phyloP scores from a whole-genome alignment of 1,284 basidiomycete genomes.

The Neonothopanus nambi region DNA sequence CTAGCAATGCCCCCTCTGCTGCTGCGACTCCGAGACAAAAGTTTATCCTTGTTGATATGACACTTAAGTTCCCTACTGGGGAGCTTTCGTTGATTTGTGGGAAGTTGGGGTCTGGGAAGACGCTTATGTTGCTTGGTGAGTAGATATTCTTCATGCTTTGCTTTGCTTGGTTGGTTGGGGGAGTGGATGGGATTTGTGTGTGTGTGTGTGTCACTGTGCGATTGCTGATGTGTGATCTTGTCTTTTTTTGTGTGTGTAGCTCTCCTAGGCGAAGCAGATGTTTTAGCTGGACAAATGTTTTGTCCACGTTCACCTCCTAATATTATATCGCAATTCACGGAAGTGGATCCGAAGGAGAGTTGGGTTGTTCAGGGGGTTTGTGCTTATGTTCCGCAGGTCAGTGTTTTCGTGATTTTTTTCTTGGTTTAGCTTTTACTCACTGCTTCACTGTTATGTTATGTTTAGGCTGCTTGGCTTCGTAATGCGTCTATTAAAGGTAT shows the following conservation, averaged over 20 bases:
- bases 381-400: slow-evolving; percentile 90
- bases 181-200: too few species aligned
- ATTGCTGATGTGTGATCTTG: background rate
- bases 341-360: slow-evolving; percentile 48
- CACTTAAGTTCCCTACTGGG: slow-evolving; percentile 75
- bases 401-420: slow-evolving; percentile 22
- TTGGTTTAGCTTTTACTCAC: slow-evolving; percentile 1
- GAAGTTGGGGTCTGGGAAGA: slow-evolving; percentile 82
- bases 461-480: slow-evolving; percentile 71
- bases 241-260: slow-evolving; percentile 43
- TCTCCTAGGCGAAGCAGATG: slow-evolving; percentile 88
- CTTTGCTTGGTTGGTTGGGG: too few species aligned
- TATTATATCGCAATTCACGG: slow-evolving; percentile 63
- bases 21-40: slow-evolving; percentile 74
- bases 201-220: too few species aligned
- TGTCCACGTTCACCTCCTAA: slow-evolving; percentile 88
- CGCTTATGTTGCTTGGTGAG: slow-evolving; percentile 70
- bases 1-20: slow-evolving; percentile 54
- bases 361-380: slow-evolving; percentile 81
- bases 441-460: slow-evolving; percentile 28
- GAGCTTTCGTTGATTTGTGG: slow-evolving; percentile 84
- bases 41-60: slow-evolving; percentile 82
- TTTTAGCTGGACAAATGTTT: slow-evolving; percentile 76
- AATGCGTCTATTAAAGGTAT: slow-evolving; percentile 88
- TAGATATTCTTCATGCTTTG: slow-evolving; percentile 10